Evolutionary conservation across 116 monocot species (phyloP), one percentile per base, ranked within the genome.

Genomic region (Iris pallida): DNA sequence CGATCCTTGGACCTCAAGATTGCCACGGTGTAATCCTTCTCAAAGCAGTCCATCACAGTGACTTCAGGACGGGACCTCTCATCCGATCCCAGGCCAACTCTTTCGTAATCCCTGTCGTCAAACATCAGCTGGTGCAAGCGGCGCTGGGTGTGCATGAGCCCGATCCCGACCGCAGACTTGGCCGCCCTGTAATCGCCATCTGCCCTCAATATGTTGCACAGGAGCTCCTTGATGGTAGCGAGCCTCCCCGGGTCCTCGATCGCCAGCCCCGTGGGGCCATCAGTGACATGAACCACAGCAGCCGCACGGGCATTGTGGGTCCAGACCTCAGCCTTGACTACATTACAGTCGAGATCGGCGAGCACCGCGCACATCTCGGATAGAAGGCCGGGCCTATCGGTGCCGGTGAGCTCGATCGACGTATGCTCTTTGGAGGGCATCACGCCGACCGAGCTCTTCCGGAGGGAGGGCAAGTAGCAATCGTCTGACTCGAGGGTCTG

Each of bases 251-350:
- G 19, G 61, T 93, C 93, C 13, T 52, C 61, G 54, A 93, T 87
- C 0, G 90, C 80, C 7, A 20, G 71, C 8, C 80, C 78, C 4
- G 82, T 80, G 2, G 62, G 47, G 20, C 80, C 85, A 60, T 93
- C 93, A 0, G 90, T 93, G 64, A 93, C 76, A 71, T 89, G 73
- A 19, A 93, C 73, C 7, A 93, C 84, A 3, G 93, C 81, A 0
- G 86, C 93, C 93, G 89, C 82, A 53, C 93, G 49, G 8, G 76
- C 79, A 60, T 89, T 89, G 52, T 93, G 93, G 7, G 93, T 93
- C 93, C 93, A 93, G 14, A 88, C 81, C 71, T 93, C 89, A 1
- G 93, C 78, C 4, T 81, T 75, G 6, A 84, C 93, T 2, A 86
- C 72, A 46, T 93, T 93, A 84, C 93, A 93, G 16, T 73, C 73